phyloP scores from a whole-genome alignment of 495 filamentous ascomycete genomes.

The Penicillium pulvis region DNA sequence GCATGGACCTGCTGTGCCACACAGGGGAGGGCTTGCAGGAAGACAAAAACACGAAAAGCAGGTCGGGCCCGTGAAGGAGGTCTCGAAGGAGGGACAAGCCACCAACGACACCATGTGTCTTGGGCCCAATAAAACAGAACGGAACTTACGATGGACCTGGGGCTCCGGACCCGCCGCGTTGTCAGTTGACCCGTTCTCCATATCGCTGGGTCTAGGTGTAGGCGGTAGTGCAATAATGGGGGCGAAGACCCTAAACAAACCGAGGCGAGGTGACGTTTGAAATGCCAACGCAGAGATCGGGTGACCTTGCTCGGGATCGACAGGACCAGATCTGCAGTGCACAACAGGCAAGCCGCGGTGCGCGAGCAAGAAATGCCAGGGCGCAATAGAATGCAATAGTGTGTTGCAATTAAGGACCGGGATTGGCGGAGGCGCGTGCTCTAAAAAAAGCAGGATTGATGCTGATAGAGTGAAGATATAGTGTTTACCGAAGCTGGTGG shows the following conservation, averaged over 20 bases:
- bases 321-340: slow-evolving; percentile 30
- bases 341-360: slow-evolving; percentile 24
- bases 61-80: slow-evolving; percentile 1
- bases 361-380: slow-evolving; percentile 16
- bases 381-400: slow-evolving; percentile 6
- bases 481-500: slow-evolving; percentile 1
- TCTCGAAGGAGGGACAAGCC: slow-evolving; percentile 6
- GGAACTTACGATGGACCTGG: slow-evolving; percentile 26
- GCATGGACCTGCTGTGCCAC: slow-evolving; percentile 3
- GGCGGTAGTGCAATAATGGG: slow-evolving; percentile 8
- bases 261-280: slow-evolving; percentile 27
- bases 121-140: slow-evolving; percentile 5
- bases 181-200: slow-evolving; percentile 31
- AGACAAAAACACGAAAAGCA: neutral
- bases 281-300: slow-evolving; percentile 47
- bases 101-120: slow-evolving; percentile 15
- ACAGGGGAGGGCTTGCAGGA: neutral
- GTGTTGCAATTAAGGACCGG: slow-evolving; percentile 3
- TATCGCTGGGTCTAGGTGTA: slow-evolving; percentile 14
- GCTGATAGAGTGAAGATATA: slow-evolving; percentile 6
- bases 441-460: slow-evolving; percentile 7
- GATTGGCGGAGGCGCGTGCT: neutral
- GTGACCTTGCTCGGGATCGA: slow-evolving; percentile 41
- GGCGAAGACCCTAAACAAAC: slow-evolving; percentile 6
- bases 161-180: slow-evolving; percentile 24